Conservation (phyloP, 2,329 filamentous ascomycete genomes). For the Paramyrothecium sp. region DNA sequence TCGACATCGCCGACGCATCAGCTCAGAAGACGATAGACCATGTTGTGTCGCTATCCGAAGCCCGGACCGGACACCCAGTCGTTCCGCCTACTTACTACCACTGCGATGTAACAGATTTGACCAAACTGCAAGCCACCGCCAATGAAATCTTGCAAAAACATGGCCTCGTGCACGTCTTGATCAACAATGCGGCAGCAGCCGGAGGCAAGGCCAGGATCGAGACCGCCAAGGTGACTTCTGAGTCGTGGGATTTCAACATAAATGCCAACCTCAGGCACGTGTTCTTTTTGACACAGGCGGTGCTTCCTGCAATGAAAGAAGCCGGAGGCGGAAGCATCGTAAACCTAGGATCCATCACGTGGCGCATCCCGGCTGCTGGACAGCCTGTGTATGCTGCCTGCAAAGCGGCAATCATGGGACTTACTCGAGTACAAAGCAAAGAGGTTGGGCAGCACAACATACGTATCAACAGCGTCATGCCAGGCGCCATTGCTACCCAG, state of each 20-base stretch:
- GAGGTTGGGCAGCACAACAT: conserved; percentile 49
- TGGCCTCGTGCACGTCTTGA: conserved; percentile 65
- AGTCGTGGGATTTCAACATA: conserved; percentile 40
- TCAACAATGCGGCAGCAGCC: conserved; percentile 68
- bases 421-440: conserved; percentile 53
- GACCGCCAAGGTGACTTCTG: conserved; percentile 34
- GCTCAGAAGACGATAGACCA: conserved; percentile 19
- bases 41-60: conserved; percentile 1
- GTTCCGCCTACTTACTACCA: conserved; percentile 33
- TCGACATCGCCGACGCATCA: conserved; percentile 35
- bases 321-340: conserved; percentile 46
- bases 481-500: conserved; percentile 44
- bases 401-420: conserved; percentile 54
- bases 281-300: conserved; percentile 71
- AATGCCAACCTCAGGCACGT: conserved; percentile 42
- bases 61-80: conserved; percentile 1
- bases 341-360: conserved; percentile 52
- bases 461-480: conserved; percentile 48
- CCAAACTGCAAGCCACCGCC: conserved; percentile 28
- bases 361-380: conserved; percentile 40
- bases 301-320: conserved; percentile 56
- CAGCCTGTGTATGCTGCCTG: conserved; percentile 47
- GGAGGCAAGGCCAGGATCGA: conserved; percentile 14
- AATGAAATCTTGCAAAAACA: conserved; percentile 25
- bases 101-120: conserved; percentile 41